Conservation (phyloP, 2,329 filamentous ascomycete genomes). For the Fonsecaea nubica region DNA sequence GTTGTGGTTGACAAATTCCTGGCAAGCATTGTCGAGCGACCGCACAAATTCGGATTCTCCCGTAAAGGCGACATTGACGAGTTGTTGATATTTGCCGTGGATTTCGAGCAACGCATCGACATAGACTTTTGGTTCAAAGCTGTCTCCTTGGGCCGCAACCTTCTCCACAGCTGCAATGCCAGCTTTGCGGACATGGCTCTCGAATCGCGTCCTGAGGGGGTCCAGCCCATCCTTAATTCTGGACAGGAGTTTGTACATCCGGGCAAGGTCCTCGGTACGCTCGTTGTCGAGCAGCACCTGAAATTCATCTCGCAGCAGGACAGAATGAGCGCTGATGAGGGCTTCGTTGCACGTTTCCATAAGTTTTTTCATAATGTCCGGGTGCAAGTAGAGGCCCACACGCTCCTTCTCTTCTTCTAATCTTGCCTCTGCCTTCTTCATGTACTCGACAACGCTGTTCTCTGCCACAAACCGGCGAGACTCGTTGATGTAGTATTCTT, state of each 20-base stretch:
- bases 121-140: constrained; percentile 93
- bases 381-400: constrained; percentile 87
- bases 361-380: constrained; percentile 82
- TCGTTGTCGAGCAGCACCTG: constrained; percentile 92
- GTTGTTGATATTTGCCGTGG: constrained; percentile 87
- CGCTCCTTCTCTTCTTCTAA: constrained; percentile 93
- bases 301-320: constrained; percentile 91
- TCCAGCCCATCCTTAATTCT: constrained; percentile 91
- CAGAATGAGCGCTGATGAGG: constrained; percentile 85
- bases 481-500: constrained; percentile 85
- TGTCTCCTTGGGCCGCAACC: constrained; percentile 84
- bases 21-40: constrained; percentile 93
- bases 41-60: constrained; percentile 97
- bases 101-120: constrained; percentile 94
- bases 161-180: constrained; percentile 89
- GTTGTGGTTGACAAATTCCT: constrained; percentile 98
- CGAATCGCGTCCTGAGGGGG: constrained; percentile 83
- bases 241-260: constrained; percentile 92
- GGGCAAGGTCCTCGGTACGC: constrained; percentile 90
- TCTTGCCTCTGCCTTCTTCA: constrained; percentile 96
- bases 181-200: constrained; percentile 89
- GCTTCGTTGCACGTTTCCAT: constrained; percentile 88
- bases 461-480: constrained; percentile 94
- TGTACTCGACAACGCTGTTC: constrained; percentile 98
- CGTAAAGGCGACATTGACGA: constrained; percentile 91